A percentile compares a stretch with the other conserved stretches of the same genome.
These are phyloP conservation scores for Phytophthora tentaculata DNA, from an alignment of 352 stramenopile species.

Conservation along the genomic window DNA sequence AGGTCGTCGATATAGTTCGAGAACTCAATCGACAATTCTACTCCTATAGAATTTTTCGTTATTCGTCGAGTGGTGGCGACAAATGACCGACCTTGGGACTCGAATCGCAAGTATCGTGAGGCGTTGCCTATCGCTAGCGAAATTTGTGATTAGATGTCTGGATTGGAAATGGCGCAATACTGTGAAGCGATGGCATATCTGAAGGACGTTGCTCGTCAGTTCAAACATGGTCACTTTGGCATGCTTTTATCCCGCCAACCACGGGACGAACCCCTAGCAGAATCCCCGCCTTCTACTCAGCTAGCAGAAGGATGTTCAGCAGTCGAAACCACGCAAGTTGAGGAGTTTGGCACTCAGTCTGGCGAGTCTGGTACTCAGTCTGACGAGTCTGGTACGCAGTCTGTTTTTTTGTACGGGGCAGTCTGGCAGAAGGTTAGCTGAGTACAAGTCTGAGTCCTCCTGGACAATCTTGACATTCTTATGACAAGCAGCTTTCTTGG, in stretches of 20 bases:
- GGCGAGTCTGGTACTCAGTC: not conserved
- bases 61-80: not conserved
- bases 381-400: too few species aligned
- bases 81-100: not conserved
- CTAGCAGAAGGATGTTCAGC: not conserved
- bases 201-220: not conserved
- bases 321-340: not conserved
- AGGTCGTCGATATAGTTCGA: not conserved
- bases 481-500: too few species aligned
- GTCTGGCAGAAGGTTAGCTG: too few species aligned
- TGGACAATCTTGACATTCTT: too few species aligned
- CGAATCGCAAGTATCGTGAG: slow-evolving; percentile 2
- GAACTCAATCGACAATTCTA: not conserved
- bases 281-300: not conserved
- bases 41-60: not conserved
- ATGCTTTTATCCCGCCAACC: not conserved
- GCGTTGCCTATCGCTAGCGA: not conserved
- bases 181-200: not conserved
- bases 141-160: not conserved
- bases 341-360: not conserved
- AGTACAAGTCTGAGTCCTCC: too few species aligned
- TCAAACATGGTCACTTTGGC: not conserved
- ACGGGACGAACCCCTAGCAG: not conserved
- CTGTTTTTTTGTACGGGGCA: too few species aligned
- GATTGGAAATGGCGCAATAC: not conserved